These are phyloP conservation scores for Moelleriella libera DNA, from an alignment of 2,329 filamentous ascomycete species.

Conservation along the genomic window DNA sequence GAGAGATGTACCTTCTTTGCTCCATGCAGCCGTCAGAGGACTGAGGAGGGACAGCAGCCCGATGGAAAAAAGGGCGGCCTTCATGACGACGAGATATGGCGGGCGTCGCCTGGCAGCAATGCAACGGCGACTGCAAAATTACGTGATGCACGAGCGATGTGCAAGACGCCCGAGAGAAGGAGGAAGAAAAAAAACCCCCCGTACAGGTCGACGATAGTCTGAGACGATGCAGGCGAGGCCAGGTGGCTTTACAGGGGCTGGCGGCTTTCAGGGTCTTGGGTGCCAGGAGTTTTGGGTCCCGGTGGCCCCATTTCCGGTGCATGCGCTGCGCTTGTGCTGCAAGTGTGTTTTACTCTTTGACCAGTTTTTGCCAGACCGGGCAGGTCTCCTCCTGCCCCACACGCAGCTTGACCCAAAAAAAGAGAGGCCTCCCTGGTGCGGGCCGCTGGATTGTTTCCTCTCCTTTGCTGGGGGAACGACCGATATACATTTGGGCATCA, in stretches of 20 bases:
- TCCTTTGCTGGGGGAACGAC: no score
- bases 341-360: no score
- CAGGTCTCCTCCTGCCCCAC: not conserved
- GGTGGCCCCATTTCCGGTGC: no score
- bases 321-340: no score
- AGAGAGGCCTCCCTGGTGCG: no score
- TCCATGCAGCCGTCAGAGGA: constrained; percentile 61
- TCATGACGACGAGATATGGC: constrained; percentile 38
- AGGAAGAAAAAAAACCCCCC: not conserved
- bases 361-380: not conserved
- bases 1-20: constrained; percentile 56
- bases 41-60: constrained; percentile 55
- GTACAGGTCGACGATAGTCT: no score
- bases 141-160: not conserved
- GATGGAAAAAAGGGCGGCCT: constrained; percentile 49
- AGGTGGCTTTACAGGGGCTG: constrained; percentile 5
- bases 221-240: constrained; percentile 1
- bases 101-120: not conserved
- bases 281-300: no score
- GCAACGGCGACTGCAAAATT: no score
- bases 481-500: no score
- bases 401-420: no score
- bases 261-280: not conserved
- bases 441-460: no score
- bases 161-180: not conserved